A percentile compares a stretch with the other conserved stretches of the same genome.
Evolutionary conservation across 2,329 filamentous ascomycete genomes (phyloP).

Genomic region (Trichoderma cornu-damae): DNA sequence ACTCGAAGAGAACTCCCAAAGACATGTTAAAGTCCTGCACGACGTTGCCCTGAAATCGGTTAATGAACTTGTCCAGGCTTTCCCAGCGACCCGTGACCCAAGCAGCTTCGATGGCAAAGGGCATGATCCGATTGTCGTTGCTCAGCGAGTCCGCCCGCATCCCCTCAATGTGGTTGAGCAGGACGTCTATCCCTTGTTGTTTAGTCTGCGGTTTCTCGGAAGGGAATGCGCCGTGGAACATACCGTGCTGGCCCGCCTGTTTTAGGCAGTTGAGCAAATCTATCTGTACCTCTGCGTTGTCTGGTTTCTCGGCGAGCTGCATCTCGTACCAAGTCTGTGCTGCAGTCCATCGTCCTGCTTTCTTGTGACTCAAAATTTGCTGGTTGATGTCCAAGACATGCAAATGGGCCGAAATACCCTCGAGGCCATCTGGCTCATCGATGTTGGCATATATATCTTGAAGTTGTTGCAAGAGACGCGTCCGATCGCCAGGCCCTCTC

Average conservation of each 20-base stretch:
- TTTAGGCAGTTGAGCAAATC: slow-evolving; percentile 84
- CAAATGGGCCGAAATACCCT: slow-evolving; percentile 85
- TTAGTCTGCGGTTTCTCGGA: background rate
- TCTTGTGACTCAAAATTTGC: slow-evolving; percentile 86
- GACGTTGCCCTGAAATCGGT: slow-evolving; percentile 46
- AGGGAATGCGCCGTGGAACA: slow-evolving; percentile 25
- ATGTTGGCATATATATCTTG: slow-evolving; percentile 97
- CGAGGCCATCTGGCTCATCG: slow-evolving; percentile 93
- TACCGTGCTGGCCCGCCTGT: slow-evolving; percentile 92
- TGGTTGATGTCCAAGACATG: slow-evolving; percentile 87
- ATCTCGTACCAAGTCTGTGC: slow-evolving; percentile 98
- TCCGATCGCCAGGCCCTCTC: slow-evolving; percentile 47
- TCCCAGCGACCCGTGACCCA: slow-evolving; percentile 86
- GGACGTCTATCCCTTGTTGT: slow-evolving; percentile 55
- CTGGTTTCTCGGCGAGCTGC: slow-evolving; percentile 71
- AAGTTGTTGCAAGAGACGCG: slow-evolving; percentile 67
- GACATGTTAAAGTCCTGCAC: slow-evolving; percentile 72
- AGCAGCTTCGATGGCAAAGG: slow-evolving; percentile 83
- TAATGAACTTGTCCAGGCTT: slow-evolving; percentile 63
- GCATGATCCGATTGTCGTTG: slow-evolving; percentile 60
- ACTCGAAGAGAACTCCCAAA: slow-evolving; percentile 57
- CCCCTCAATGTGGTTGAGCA: slow-evolving; percentile 80
- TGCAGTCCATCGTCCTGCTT: slow-evolving; percentile 87
- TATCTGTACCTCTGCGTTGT: slow-evolving; percentile 70
- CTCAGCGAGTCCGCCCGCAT: slow-evolving; percentile 52